Base-by-base conservation (phyloP, 371 early-diverging fungal genomes). In the Mycotypha africana region DNA sequence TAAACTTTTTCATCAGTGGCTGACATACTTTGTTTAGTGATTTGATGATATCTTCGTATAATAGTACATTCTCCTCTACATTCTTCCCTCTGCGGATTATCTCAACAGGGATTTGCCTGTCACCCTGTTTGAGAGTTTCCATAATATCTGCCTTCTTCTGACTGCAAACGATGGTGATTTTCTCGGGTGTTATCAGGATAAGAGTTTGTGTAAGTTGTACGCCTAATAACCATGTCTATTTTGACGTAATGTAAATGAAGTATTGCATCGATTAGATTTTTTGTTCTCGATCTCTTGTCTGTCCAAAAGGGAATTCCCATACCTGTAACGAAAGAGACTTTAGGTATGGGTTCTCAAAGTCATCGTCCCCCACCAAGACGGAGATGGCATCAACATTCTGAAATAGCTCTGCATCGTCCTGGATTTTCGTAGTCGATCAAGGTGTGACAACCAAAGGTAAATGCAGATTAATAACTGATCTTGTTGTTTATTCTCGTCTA, bases 201-300 rank as follows among this genome's bases (percentile, higher is more conserved):
- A 92, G 53, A 2, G 94, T 92, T 50, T 95, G 91, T 4, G 87
- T 85, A 51, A 97, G 88, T 60, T 96, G 98, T 53, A 92, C 88
- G 22, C 96, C 97, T 43, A 97, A 74, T 34, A 97, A 79, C 94
- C 97, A 98, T 30, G 82, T 84, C 87, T 97, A 81, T n/a, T n/a
- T n/a, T n/a, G n/a, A n/a, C n/a, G n/a, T n/a, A n/a, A n/a, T n/a
- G n/a, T n/a, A n/a, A n/a, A n/a, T n/a, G n/a, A n/a, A n/a, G n/a
- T n/a, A n/a, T n/a, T n/a, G n/a, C n/a, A n/a, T n/a, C n/a, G n/a
- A n/a, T n/a, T n/a, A 28, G 30, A 28, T 28, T 26, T 26, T n/a
- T 9, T n/a, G n/a, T n/a, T n/a, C n/a, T 9, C 23, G 11, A 11
- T 16, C 15, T 15, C 3, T 5, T 39, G 25, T 15, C 4, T 40